These are phyloP conservation scores for Penstemon newberryi DNA, from an alignment of 257 asterid genomes.

Conservation along the genomic window DNA sequence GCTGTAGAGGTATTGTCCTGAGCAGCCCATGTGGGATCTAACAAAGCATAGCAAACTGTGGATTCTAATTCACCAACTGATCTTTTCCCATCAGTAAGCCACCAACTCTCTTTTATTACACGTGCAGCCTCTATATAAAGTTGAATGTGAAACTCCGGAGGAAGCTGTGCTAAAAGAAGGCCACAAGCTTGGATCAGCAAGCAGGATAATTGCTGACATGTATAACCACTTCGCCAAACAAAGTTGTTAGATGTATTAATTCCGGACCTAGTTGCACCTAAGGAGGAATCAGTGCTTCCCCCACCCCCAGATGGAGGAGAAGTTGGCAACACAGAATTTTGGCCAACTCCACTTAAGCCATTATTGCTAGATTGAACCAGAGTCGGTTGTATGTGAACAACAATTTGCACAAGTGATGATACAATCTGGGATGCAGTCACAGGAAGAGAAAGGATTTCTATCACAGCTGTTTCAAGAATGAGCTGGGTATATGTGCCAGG, in stretches of 20 bases:
- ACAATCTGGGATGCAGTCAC: constrained; percentile 73
- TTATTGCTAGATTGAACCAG: constrained; percentile 80
- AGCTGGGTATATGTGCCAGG: constrained; percentile 95
- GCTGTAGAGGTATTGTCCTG: constrained; percentile 99
- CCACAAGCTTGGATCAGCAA: constrained; percentile 97
- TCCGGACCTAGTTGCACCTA: constrained; percentile 80
- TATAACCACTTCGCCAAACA: constrained; percentile 91
- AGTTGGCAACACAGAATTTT: constrained; percentile 82
- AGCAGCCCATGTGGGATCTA: constrained; percentile 98
- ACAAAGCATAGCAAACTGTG: constrained; percentile 86
- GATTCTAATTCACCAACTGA: constrained; percentile 85
- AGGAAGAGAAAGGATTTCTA: constrained; percentile 93
- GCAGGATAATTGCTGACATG: constrained; percentile 94
- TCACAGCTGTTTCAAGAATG: constrained; percentile 93
- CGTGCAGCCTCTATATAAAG: constrained; percentile 87
- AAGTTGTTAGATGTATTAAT: constrained; percentile 53
- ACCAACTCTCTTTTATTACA: constrained; percentile 92
- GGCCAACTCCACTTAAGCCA: constrained; percentile 58
- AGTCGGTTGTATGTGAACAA: constrained; percentile 92
- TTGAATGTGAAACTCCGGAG: constrained; percentile 84
- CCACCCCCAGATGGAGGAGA: constrained; percentile 99
- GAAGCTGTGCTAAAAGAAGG: constrained; percentile 93
- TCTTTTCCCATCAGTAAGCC: constrained; percentile 90
- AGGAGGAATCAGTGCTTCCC: constrained; percentile 92
- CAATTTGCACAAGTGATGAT: constrained; percentile 88